Evolutionary conservation across 371 early-diverging fungal species (phyloP).

Genomic region (Mortierella sp.): DNA sequence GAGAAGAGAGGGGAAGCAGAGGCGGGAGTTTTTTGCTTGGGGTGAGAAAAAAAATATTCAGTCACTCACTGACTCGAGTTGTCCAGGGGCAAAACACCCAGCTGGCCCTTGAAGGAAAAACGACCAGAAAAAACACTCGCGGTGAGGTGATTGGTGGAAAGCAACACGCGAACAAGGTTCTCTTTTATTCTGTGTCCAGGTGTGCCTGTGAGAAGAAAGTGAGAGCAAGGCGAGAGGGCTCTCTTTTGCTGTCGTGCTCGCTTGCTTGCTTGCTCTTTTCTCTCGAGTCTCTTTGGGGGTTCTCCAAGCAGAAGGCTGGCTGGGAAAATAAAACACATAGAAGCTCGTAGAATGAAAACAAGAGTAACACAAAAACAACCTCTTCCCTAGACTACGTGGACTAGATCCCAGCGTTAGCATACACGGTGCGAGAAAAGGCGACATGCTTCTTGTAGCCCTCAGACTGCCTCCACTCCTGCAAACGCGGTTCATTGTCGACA

Average conservation of each 20-base stretch:
- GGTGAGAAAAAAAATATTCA: conserved; percentile 8
- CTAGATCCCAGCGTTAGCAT: conserved; percentile 33
- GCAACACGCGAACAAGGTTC: conserved; percentile 6
- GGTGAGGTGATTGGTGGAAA: conserved; percentile 8
- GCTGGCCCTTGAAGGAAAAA: too few species aligned
- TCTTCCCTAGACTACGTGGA: not conserved
- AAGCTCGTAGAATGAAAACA: not conserved
- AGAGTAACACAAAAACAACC: not conserved
- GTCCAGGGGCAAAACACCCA: not conserved
- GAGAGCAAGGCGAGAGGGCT: not conserved
- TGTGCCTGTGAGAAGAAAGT: not conserved
- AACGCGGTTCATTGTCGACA: conserved; percentile 36
- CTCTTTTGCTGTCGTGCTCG: not conserved
- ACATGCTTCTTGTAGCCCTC: conserved; percentile 33
- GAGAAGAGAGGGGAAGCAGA: not conserved
- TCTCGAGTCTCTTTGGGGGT: not conserved
- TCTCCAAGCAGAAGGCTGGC: not conserved
- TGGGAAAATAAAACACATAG: not conserved
- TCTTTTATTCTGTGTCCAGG: not conserved
- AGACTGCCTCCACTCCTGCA: conserved; percentile 46
- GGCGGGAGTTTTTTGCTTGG: not conserved
- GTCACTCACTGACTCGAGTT: not conserved
- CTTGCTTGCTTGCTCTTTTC: not conserved
- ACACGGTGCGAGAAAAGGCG: conserved; percentile 10
- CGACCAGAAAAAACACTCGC: not conserved